phyloP scores from a whole-genome alignment of 75 land plant species.

The Cunninghamia lanceolata region DNA sequence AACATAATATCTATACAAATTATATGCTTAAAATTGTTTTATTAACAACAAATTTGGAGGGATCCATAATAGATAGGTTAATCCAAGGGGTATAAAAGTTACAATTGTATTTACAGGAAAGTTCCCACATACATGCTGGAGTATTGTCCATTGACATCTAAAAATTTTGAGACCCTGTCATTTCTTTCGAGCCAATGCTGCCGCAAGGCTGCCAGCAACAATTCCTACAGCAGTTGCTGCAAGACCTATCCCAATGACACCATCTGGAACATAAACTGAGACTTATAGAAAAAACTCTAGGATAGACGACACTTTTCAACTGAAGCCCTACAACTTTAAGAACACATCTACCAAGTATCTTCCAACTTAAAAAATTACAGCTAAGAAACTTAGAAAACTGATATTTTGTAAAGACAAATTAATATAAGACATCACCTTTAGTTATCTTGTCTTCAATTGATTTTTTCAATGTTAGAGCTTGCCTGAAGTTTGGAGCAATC shows the following conservation, averaged over 20 bases:
- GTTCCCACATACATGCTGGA: background rate
- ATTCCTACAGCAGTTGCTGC: slow-evolving; percentile 61
- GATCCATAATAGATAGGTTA: background rate
- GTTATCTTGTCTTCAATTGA: slow-evolving; percentile 75
- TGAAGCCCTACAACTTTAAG: background rate
- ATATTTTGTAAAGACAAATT: background rate
- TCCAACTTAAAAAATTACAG: background rate
- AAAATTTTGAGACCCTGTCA: background rate
- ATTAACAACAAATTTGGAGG: background rate
- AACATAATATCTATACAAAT: background rate
- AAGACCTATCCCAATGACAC: slow-evolving; percentile 57
- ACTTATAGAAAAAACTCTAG: background rate
- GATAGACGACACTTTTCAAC: background rate
- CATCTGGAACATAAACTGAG: slow-evolving; percentile 27
- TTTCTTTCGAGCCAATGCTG: slow-evolving; percentile 24
- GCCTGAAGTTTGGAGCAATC: slow-evolving; percentile 86
- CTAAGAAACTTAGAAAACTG: background rate
- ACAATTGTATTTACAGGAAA: background rate
- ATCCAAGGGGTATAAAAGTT: background rate
- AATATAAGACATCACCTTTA: slow-evolving; percentile 43
- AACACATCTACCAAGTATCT: background rate
- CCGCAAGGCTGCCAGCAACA: slow-evolving; percentile 61
- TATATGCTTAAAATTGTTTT: no score
- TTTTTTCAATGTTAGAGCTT: slow-evolving; percentile 59
- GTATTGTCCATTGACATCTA: background rate